Evolutionary conservation across 1,284 basidiomycete species (phyloP).

Genomic region (Pascua sp.): DNA sequence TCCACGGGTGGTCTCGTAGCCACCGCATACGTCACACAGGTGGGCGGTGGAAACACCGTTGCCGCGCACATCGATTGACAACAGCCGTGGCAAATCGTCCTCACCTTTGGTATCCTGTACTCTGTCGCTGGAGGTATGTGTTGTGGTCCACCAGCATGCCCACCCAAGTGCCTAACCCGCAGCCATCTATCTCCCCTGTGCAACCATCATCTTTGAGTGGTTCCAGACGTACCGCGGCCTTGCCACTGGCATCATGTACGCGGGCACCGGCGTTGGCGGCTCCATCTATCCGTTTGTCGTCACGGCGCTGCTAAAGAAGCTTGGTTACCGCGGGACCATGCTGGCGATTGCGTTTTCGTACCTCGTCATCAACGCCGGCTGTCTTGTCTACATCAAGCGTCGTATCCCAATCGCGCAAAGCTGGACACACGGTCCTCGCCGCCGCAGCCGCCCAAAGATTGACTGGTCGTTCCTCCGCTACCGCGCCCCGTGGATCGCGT

Average conservation of each 20-base stretch:
- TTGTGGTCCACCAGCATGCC: not conserved
- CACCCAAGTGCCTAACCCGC: not conserved
- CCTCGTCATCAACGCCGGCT: constrained; percentile 23
- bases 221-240: constrained; percentile 41
- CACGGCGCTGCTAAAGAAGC: constrained; percentile 30
- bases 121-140: constrained; percentile 35
- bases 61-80: not conserved
- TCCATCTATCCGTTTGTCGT: constrained; percentile 45
- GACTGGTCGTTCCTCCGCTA: constrained; percentile 28
- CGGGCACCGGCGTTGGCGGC: constrained; percentile 44
- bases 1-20: constrained; percentile 17
- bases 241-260: constrained; percentile 45
- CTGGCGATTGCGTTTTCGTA: constrained; percentile 35
- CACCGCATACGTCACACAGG: constrained; percentile 17
- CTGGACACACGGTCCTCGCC: not conserved
- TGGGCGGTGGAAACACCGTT: constrained; percentile 16
- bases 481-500: constrained; percentile 28
- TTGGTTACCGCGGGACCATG: constrained; percentile 47
- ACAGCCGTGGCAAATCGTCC: constrained; percentile 44
- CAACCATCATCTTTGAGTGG: constrained; percentile 46
- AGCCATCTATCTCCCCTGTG: constrained; percentile 41
- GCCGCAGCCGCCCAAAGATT: constrained; percentile 9
- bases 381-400: constrained; percentile 41
- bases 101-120: constrained; percentile 45
- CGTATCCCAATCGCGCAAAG: constrained; percentile 30